Percentiles rank a stretch among this genome's conserved stretches.
Conservation (phyloP, 2,329 filamentous ascomycete species). For the Alternaria hordeiaustralica region DNA sequence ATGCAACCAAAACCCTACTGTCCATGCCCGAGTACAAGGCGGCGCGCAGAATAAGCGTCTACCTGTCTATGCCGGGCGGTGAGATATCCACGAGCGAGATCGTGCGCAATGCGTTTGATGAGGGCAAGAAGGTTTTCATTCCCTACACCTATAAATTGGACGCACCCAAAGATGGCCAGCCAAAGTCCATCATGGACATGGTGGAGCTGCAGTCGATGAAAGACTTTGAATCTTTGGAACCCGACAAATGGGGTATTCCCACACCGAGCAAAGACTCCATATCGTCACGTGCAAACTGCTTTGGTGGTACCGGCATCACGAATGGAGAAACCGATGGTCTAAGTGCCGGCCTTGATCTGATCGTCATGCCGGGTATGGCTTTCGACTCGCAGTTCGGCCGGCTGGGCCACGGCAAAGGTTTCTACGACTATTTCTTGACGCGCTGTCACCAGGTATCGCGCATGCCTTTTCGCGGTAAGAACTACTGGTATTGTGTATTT, state of each 20-base stretch:
- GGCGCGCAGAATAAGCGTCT: constrained; percentile 80
- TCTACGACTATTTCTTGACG: constrained; percentile 92
- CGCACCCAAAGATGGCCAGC: constrained; percentile 47
- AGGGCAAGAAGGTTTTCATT: constrained; percentile 87
- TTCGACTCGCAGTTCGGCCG: constrained; percentile 80
- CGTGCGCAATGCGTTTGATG: constrained; percentile 77
- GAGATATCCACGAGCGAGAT: constrained; percentile 87
- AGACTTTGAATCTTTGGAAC: constrained; percentile 78
- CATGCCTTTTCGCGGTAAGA: constrained; percentile 67
- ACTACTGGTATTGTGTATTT: constrained; percentile 36
- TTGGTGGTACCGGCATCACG: constrained; percentile 66
- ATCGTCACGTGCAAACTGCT: constrained; percentile 70
- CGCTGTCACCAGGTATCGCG: constrained; percentile 65
- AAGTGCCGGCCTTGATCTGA: constrained; percentile 71
- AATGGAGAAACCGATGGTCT: constrained; percentile 43
- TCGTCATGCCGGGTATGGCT: constrained; percentile 90
- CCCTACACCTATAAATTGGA: constrained; percentile 79
- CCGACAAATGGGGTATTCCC: constrained; percentile 95
- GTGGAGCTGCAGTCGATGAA: constrained; percentile 73
- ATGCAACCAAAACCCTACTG: constrained; percentile 69
- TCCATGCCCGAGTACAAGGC: constrained; percentile 75
- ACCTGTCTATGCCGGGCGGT: constrained; percentile 87
- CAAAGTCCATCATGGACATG: constrained; percentile 91
- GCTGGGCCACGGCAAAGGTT: constrained; percentile 93
- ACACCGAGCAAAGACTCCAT: constrained; percentile 74